Conservation (phyloP, 108 stramenopile genomes). For the Pseudonitzschia delicatissima region DNA sequence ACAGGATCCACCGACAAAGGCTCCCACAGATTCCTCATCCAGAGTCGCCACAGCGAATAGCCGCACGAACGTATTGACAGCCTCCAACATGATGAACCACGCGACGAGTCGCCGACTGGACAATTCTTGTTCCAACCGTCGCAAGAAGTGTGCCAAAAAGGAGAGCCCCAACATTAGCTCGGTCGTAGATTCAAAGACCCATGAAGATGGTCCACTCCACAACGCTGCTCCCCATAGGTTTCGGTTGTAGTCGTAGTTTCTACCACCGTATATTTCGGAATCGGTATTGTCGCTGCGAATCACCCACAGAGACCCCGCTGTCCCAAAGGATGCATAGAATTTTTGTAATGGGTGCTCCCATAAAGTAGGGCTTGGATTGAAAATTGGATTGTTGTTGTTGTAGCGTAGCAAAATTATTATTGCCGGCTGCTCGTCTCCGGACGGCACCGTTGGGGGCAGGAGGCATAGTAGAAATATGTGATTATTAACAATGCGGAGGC, state of each 20-base stretch:
- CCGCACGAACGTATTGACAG: conserved; percentile 30
- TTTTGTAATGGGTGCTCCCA: conserved; percentile 66
- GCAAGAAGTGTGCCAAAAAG: conserved; percentile 41
- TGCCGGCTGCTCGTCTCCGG: too few relatives aligned
- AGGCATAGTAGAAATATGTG: neutral
- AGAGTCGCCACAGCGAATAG: conserved; percentile 14
- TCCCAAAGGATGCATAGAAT: conserved; percentile 37
- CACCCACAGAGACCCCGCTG: conserved; percentile 28
- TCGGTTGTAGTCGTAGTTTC: neutral
- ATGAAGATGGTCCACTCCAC: neutral
- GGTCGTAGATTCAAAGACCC: conserved; percentile 49
- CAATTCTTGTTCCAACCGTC: conserved; percentile 76
- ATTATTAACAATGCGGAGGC: neutral
- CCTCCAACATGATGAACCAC: conserved; percentile 39
- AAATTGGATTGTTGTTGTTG: neutral
- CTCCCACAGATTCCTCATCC: conserved; percentile 32
- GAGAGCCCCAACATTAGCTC: conserved; percentile 55
- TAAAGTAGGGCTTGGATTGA: conserved; percentile 36
- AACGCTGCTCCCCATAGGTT: neutral
- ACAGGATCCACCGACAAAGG: conserved; percentile 24
- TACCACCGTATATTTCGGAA: neutral
- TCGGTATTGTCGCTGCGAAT: conserved; percentile 9
- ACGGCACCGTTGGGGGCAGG: neutral
- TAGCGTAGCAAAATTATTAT: neutral
- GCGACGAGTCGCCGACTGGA: conserved; percentile 52